Evolutionary conservation across 176 grass and related monocot genomes (phyloP).

Genomic region (Phyllostachys edulis): DNA sequence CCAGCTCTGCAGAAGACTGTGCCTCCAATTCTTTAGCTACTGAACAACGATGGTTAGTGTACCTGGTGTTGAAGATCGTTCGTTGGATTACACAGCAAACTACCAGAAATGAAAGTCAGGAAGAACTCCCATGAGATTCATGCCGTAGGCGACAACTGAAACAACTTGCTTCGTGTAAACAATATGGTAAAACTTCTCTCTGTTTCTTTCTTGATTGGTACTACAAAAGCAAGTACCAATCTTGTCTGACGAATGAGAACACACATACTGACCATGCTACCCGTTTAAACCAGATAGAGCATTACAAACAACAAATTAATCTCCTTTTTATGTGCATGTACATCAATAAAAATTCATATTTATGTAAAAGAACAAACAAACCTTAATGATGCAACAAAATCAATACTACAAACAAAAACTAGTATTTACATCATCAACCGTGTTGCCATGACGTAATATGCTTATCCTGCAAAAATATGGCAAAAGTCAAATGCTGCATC

Average conservation of each 20-base stretch:
- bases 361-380: constrained; percentile 27
- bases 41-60: background rate
- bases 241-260: background rate
- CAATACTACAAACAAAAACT: background rate
- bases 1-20: background rate
- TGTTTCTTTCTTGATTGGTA: background rate
- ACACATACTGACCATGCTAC: background rate
- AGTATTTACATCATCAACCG: constrained; percentile 29
- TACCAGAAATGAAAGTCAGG: background rate
- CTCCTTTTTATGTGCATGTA: constrained; percentile 21
- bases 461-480: constrained; percentile 25
- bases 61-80: background rate
- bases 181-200: background rate
- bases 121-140: background rate
- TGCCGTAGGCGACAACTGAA: background rate
- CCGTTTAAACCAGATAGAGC: background rate
- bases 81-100: background rate
- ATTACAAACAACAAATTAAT: background rate
- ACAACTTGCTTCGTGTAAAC: background rate
- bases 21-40: background rate
- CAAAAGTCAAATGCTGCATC: background rate
- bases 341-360: background rate
- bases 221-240: background rate
- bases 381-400: constrained; percentile 4
- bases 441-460: background rate